These are phyloP conservation scores for Oryza meyeriana DNA, from an alignment of 176 grass and related monocot species.

Conservation along the genomic window DNA sequence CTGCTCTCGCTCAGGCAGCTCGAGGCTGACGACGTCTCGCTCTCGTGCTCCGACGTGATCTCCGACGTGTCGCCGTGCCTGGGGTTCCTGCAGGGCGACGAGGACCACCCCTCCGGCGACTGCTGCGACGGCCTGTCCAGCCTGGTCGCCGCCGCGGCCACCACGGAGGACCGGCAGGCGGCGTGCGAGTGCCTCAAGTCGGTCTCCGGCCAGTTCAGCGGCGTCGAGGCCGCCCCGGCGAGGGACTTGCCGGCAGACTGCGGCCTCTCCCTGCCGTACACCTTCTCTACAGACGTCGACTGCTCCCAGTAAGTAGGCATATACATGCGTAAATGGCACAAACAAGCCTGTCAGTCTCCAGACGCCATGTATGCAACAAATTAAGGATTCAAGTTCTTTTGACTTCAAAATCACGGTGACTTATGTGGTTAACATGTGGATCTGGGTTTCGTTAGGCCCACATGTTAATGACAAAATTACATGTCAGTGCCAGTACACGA, in stretches of 20 bases:
- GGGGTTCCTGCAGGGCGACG: slow-evolving; percentile 30
- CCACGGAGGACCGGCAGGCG: slow-evolving; percentile 11
- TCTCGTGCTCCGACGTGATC: slow-evolving; percentile 28
- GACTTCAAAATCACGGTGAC: too few relatives aligned
- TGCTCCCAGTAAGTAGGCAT: slow-evolving; percentile 35
- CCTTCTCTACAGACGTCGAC: slow-evolving; percentile 44
- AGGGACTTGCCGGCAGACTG: slow-evolving; percentile 39
- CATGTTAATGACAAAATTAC: too few relatives aligned
- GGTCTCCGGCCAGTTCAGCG: not conserved
- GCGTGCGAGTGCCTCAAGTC: slow-evolving; percentile 58
- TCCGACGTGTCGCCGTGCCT: slow-evolving; percentile 34
- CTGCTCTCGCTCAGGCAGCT: slow-evolving; percentile 7
- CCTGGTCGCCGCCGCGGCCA: slow-evolving; percentile 20
- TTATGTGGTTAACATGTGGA: too few relatives aligned
- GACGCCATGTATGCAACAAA: too few relatives aligned
- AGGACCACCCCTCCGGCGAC: not conserved
- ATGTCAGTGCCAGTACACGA: too few relatives aligned
- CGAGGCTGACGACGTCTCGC: slow-evolving; percentile 3
- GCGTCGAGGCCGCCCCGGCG: not conserved
- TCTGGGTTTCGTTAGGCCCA: too few relatives aligned
- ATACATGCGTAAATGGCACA: too few relatives aligned
- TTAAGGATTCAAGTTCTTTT: too few relatives aligned
- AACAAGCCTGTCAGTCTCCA: too few relatives aligned
- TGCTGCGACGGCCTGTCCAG: slow-evolving; percentile 45
- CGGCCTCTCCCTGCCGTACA: slow-evolving; percentile 29